Evolutionary conservation across 1,284 basidiomycete genomes (phyloP), one percentile per base, ranked within the genome.

Genomic region (Chalciporus sp.): DNA sequence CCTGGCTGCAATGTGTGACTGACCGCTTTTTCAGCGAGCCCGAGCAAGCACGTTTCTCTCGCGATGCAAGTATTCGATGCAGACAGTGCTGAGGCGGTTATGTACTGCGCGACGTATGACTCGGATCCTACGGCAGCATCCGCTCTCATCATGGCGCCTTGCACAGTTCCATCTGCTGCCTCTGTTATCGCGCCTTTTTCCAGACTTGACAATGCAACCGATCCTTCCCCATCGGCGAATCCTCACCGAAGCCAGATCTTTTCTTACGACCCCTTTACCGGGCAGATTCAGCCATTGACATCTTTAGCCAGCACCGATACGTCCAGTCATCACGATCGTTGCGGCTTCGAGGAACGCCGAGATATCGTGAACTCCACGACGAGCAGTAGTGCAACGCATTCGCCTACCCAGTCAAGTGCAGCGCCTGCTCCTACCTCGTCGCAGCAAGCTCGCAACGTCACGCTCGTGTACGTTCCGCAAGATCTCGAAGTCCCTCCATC

Each of bases 21-120:
- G 10, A 64, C 7, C 12, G 31, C 3, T 37, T 37, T 33, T 35
- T 2, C 40, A 64, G 65, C 47, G 31, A 27, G 60, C 31, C 51
- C 55, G 3, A 55, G 58, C 43, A 61, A 61, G 47, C 66, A 61
- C 39, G 80, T 85, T 20, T 69, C 66, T 2, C 68, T 89, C 26
- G 72, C 75, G 59, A 65, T 81, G n/a, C 67, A 73, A 2, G 64
- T 80, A 45, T 81, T 80, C 59, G 70, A 79, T 33, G 68, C 74
- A 26, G 47, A 60, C 11, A 55, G 62, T 9, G 76, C 76, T 0
- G 49, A 62, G 12, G 71, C 78, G 54, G 65, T 74, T 52, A 58
- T 67, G 8, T 84, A 75, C 64, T 90, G 87, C 58, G 82, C 81
- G 2, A 86, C 85, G 3, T 89, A 80, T 63, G 75, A 87, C 58